A percentile compares a stretch with the other conserved stretches of the same genome.
Evolutionary conservation across 78 protist species (phyloP).

Genomic region (Dictyostelium intermedium): DNA sequence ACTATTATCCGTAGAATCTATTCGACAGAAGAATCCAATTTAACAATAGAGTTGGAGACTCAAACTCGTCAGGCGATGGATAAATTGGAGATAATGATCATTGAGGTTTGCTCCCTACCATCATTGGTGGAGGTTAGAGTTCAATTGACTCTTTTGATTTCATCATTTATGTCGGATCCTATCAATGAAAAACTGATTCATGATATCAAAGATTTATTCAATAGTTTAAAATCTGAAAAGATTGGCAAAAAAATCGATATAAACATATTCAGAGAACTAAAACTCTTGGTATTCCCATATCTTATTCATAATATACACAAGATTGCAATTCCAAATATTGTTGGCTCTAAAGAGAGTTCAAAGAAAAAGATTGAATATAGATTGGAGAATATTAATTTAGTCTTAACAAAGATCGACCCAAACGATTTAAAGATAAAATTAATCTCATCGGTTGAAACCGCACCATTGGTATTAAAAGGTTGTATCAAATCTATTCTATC

Average conservation of each 20-base stretch:
- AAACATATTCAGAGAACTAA: conserved; percentile 24
- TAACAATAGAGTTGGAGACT: conserved; percentile 5
- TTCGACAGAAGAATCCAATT: conserved; percentile 34
- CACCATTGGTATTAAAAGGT: conserved; percentile 31
- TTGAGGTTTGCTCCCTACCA: conserved; percentile 50
- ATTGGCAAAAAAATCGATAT: neutral
- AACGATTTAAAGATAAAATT: conserved; percentile 23
- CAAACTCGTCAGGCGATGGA: conserved; percentile 21
- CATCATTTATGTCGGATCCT: conserved; percentile 10
- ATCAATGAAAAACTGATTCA: conserved; percentile 9
- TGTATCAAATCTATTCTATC: neutral
- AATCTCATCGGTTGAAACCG: conserved; percentile 5
- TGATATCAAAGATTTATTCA: conserved; percentile 40
- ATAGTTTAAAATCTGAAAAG: neutral
- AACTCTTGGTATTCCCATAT: conserved; percentile 25
- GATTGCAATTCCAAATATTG: conserved; percentile 30
- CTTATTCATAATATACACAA: conserved; percentile 21
- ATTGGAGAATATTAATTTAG: conserved; percentile 46
- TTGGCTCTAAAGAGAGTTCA: conserved; percentile 2
- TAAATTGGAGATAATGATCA: conserved; percentile 26
- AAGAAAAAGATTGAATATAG: conserved; percentile 47
- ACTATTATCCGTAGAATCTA: conserved; percentile 28
- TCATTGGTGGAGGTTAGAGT: conserved; percentile 29
- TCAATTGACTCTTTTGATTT: neutral
- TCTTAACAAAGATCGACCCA: conserved; percentile 56